Conservation (phyloP, 345 rosid genomes). For the Citrus mangshanensis region DNA sequence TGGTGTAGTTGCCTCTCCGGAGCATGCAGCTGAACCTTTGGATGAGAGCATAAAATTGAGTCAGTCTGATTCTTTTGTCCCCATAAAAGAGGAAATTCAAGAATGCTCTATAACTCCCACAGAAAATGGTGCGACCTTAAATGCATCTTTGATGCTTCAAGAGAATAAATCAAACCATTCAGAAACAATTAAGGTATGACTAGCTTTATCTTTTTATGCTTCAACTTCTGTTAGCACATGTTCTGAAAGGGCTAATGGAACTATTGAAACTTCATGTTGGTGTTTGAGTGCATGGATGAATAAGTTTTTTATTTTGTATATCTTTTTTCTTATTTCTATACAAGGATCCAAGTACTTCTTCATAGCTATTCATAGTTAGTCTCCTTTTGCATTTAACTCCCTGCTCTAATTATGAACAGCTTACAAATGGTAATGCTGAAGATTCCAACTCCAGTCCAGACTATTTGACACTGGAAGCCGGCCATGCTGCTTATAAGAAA, state of each 20-base stretch:
- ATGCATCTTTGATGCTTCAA: no score
- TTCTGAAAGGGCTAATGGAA: no score
- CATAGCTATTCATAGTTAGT: no score
- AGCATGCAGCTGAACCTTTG: not conserved
- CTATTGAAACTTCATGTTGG: not conserved
- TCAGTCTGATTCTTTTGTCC: slow-evolving; percentile 16
- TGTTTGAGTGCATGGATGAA: not conserved
- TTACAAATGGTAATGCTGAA: slow-evolving; percentile 1
- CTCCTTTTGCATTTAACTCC: no score
- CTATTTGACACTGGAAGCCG: slow-evolving; percentile 19
- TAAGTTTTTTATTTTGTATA: not conserved
- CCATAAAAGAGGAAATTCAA: not conserved
- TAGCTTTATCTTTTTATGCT: no score
- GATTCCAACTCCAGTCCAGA: not conserved
- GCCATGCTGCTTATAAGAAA: slow-evolving; percentile 17
- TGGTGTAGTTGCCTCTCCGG: no score
- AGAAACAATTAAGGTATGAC: no score
- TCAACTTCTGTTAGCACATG: no score
- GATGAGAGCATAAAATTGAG: slow-evolving; percentile 21
- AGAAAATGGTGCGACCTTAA: no score
- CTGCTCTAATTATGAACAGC: slow-evolving; percentile 18
- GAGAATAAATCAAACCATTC: no score
- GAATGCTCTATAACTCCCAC: no score
- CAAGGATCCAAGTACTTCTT: not conserved
- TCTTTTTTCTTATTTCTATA: not conserved